Conservation (phyloP, 2,329 filamentous ascomycete species). For the Claviceps monticola region DNA sequence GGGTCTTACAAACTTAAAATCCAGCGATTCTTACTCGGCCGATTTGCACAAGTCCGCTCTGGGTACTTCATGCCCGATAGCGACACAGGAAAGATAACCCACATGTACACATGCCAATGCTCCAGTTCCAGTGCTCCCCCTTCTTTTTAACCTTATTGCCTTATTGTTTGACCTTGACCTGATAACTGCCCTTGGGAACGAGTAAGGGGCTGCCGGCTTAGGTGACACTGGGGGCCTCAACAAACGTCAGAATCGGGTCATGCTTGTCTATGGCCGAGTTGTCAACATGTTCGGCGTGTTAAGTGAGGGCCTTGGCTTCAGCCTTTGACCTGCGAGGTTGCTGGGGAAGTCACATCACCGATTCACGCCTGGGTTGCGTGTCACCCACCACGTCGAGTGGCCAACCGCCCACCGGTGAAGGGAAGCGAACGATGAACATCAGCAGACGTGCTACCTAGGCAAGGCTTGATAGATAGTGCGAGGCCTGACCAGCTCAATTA, state of each 20-base stretch:
- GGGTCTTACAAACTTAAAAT: neutral
- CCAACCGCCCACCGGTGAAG: no score
- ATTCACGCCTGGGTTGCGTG: no score
- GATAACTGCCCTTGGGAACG: neutral
- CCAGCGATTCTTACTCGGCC: neutral
- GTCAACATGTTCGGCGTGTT: no score
- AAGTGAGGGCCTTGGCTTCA: no score
- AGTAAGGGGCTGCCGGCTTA: neutral
- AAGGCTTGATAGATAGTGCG: neutral
- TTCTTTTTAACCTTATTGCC: neutral
- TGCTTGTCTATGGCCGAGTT: no score
- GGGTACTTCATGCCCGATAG: neutral
- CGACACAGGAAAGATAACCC: neutral
- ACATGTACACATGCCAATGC: neutral
- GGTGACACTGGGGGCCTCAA: no score
- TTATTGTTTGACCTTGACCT: neutral
- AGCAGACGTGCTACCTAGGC: neutral
- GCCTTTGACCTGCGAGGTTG: no score
- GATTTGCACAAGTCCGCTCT: neutral
- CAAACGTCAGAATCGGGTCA: no score
- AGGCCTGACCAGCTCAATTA: neutral
- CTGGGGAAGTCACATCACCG: no score
- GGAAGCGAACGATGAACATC: no score
- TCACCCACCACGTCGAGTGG: no score
- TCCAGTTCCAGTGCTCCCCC: neutral